Percentiles rank a stretch among this genome's conserved stretches.
phyloP scores from a whole-genome alignment of 257 asterid genomes.

The Salvia miltiorrhiza region DNA sequence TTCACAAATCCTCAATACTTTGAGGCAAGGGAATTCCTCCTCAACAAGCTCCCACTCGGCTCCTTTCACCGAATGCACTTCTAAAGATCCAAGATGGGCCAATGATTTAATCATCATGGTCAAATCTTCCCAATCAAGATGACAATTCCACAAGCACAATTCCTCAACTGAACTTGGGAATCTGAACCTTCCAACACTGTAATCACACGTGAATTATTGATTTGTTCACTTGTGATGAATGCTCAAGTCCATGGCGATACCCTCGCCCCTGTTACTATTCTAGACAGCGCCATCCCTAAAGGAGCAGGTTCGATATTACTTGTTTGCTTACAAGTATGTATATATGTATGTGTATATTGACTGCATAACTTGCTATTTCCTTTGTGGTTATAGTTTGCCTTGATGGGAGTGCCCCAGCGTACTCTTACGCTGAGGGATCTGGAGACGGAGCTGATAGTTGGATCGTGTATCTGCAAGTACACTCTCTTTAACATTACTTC shows the following conservation, averaged over 20 bases:
- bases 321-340: neutral
- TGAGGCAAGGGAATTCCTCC: constrained; percentile 1
- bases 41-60: constrained; percentile 9
- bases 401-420: no score
- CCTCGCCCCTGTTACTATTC: neutral
- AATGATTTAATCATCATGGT: neutral
- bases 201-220: no score
- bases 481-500: no score
- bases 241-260: neutral
- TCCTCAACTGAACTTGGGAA: constrained; percentile 9
- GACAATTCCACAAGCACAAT: neutral
- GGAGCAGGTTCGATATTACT: neutral
- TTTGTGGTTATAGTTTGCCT: no score
- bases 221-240: neutral
- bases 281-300: neutral
- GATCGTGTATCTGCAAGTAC: no score
- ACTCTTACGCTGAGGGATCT: no score
- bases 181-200: no score
- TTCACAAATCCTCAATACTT: neutral
- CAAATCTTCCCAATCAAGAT: constrained; percentile 5
- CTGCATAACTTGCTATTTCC: neutral
- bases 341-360: neutral
- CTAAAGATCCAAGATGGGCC: constrained; percentile 7
- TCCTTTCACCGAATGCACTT: neutral
- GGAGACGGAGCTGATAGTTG: no score